phyloP scores from a whole-genome alignment of 2,329 filamentous ascomycete genomes.

The Cytospora piceae region DNA sequence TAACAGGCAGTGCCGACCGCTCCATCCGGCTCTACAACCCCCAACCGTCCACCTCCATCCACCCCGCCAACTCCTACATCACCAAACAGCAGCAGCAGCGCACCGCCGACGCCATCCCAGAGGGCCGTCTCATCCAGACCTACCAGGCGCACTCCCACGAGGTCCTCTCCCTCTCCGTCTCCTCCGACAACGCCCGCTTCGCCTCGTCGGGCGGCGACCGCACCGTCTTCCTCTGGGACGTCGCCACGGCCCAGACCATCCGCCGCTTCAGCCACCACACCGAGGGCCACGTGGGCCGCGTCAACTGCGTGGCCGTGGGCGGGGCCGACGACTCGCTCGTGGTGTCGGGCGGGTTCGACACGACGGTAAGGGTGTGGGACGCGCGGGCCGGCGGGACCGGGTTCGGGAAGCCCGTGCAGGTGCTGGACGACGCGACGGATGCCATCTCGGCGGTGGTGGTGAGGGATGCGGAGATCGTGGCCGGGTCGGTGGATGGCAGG shows the following conservation, averaged over 20 bases:
- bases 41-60: slow-evolving; percentile 47
- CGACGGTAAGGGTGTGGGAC: slow-evolving; percentile 79
- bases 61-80: slow-evolving; percentile 35
- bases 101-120: slow-evolving; percentile 41
- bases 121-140: slow-evolving; percentile 75
- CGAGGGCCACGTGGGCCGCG: slow-evolving; percentile 68
- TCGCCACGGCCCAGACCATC: slow-evolving; percentile 75
- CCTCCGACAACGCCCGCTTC: slow-evolving; percentile 80
- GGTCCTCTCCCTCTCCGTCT: slow-evolving; percentile 78
- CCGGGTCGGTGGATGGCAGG: slow-evolving; percentile 82
- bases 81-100: slow-evolving; percentile 45
- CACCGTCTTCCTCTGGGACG: slow-evolving; percentile 92
- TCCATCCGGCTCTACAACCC: slow-evolving; percentile 87
- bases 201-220: slow-evolving; percentile 89
- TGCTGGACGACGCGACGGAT: slow-evolving; percentile 73
- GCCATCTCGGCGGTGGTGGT: slow-evolving; percentile 59
- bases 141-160: slow-evolving; percentile 92
- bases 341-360: slow-evolving; percentile 74
- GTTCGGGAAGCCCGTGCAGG: slow-evolving; percentile 68
- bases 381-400: slow-evolving; percentile 49
- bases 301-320: slow-evolving; percentile 80
- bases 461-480: slow-evolving; percentile 62
- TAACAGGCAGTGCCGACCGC: slow-evolving; percentile 86
- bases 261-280: slow-evolving; percentile 67
- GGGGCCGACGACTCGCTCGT: slow-evolving; percentile 76